Evolutionary conservation across 2,329 filamentous ascomycete species (phyloP).

Genomic region (Boeremia exigua): DNA sequence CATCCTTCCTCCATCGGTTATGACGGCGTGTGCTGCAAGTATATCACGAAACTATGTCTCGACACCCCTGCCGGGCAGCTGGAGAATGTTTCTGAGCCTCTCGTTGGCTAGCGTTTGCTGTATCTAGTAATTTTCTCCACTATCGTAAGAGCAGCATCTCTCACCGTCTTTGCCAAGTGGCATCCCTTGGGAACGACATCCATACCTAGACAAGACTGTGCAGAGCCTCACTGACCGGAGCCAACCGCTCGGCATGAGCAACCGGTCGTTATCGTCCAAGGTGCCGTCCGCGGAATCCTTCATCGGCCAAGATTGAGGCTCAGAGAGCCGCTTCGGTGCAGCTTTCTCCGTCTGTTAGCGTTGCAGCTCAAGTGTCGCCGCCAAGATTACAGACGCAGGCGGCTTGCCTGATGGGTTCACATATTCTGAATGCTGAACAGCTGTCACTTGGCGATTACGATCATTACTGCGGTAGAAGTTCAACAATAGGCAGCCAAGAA

Average conservation of each 20-base stretch:
- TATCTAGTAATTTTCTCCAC: constrained; percentile 13
- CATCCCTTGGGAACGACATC: constrained; percentile 13
- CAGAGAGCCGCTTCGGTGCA: constrained; percentile 17
- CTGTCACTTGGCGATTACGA: constrained; percentile 10
- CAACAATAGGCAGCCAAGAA: constrained; percentile 11
- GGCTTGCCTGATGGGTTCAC: neutral
- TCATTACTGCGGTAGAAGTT: constrained; percentile 5
- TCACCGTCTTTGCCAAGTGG: constrained; percentile 18
- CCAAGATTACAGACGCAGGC: constrained; percentile 3
- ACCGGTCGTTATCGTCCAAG: constrained; percentile 2
- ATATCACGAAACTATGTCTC: neutral
- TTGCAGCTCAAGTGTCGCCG: neutral
- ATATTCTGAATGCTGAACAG: constrained; percentile 1
- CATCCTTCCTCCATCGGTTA: constrained; percentile 13
- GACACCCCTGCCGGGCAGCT: constrained; percentile 1
- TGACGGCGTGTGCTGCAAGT: constrained; percentile 6
- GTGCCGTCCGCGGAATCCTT: constrained; percentile 8
- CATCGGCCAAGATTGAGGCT: constrained; percentile 4
- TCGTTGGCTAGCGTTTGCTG: constrained; percentile 12
- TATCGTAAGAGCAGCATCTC: constrained; percentile 14
- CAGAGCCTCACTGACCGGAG: constrained; percentile 15
- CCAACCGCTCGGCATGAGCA: constrained; percentile 2
- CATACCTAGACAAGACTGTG: neutral
- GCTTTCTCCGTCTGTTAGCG: constrained; percentile 9
- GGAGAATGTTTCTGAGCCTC: constrained; percentile 5